Percentiles rank a stretch among this genome's conserved stretches.
phyloP scores from a whole-genome alignment of 768 basidiomycete genomes.

The Suillus hirtellus region DNA sequence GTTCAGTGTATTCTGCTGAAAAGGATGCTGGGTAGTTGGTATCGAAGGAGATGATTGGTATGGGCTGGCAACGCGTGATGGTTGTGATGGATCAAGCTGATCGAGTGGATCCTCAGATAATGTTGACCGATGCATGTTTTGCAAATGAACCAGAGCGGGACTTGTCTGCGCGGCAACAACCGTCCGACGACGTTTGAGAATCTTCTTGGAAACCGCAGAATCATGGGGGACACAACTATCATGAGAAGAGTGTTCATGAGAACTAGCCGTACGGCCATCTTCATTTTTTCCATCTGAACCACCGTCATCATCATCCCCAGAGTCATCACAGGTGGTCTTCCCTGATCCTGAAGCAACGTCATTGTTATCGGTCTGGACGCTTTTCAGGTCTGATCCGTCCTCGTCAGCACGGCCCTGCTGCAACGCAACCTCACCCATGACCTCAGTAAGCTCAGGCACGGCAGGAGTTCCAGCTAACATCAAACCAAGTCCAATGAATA shows the following conservation, averaged over 20 bases:
- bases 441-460: constrained; percentile 71
- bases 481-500: constrained; percentile 82
- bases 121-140: constrained; percentile 49
- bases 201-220: constrained; percentile 12
- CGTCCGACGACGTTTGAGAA: constrained; percentile 44
- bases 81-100: constrained; percentile 53
- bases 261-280: constrained; percentile 24
- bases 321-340: constrained; percentile 20
- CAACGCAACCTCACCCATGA: constrained; percentile 80
- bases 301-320: constrained; percentile 43
- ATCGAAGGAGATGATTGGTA: constrained; percentile 77
- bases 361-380: constrained; percentile 49
- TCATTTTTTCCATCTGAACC: constrained; percentile 44
- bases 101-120: constrained; percentile 76
- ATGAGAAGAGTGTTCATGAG: constrained; percentile 11
- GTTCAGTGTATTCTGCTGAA: constrained; percentile 44
- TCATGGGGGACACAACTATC: constrained; percentile 20
- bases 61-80: constrained; percentile 40
- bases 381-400: constrained; percentile 48
- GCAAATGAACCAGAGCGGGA: constrained; percentile 67
- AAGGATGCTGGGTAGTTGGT: constrained; percentile 45
- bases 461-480: constrained; percentile 75
- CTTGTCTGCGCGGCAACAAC: constrained; percentile 70
- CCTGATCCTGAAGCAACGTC: constrained; percentile 35
- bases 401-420: constrained; percentile 86